Evolutionary conservation across 2,329 filamentous ascomycete species (phyloP), one percentile per base, ranked within the genome.

Genomic region (Colletotrichum cordylinicola): DNA sequence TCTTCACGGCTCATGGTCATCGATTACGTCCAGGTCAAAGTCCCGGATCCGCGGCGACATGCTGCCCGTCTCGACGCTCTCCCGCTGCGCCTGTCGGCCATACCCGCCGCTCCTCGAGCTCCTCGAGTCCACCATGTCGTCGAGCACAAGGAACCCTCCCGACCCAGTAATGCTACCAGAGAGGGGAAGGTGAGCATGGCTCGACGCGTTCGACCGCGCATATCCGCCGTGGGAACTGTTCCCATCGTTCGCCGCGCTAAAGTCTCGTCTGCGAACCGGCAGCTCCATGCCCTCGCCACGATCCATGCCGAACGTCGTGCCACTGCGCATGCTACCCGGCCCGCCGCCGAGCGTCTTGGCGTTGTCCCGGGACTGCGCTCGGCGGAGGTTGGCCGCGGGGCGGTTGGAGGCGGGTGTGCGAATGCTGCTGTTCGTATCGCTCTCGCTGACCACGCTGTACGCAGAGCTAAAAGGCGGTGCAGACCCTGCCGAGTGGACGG

Each of bases 1-100:
- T 39, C 61, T 27, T 64, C 62, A 83, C 39, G 80, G 79, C 69
- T 77, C 81, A 18, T 80, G 78, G 72, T 81, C 80, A 56, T 84
- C 82, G 75, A 83, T 80, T 55, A 83, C 80, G 74, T 82, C 81
- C 78, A 85, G 75, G 76, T 86, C 84, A 82, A 86, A 85, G 76
- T 85, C 84, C 70, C 81, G 79, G 55, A 86, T 85, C 60, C 82
- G 76, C 61, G 82, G 82, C 56, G 78, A 78, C 77, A 80, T 73
- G 35, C 77, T 78, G 16, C 78, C 80, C 21, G 70, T 65, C 18
- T 81, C 80, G 37, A 79, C 79, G 16, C 67, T 68, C 56, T 79
- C 74, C 65, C 76, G 33, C 43, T 52, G 43, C 77, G 74, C 61
- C 79, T 43, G 70, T 52, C 70, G 56, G 6, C 43, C 15, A 18